Percentiles rank a stretch among this genome's conserved stretches.
Evolutionary conservation across 768 basidiomycete species (phyloP).

Genomic region (Boletus edulis): DNA sequence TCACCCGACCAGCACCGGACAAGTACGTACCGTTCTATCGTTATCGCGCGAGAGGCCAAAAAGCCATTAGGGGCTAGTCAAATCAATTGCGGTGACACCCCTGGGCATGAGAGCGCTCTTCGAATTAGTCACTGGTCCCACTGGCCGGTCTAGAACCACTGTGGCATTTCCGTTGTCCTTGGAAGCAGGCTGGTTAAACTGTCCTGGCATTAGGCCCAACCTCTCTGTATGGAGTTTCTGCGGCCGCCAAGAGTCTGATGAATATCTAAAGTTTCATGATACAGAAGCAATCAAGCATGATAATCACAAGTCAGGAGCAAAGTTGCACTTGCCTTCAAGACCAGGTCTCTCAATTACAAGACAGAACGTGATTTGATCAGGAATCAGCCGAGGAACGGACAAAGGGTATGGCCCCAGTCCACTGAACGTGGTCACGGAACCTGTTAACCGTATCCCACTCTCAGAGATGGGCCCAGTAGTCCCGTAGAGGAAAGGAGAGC

Average conservation of each 20-base stretch:
- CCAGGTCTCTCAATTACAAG: background rate
- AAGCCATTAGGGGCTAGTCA: too few relatives aligned
- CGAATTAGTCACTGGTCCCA: background rate
- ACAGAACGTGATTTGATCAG: background rate
- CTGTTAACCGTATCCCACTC: background rate
- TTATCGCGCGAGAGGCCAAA: too few relatives aligned
- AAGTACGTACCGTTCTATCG: too few relatives aligned
- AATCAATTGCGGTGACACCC: too few relatives aligned
- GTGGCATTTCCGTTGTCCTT: background rate
- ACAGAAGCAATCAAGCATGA: background rate
- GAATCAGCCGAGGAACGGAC: background rate
- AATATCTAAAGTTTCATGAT: constrained; percentile 3
- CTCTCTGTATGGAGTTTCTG: constrained; percentile 9
- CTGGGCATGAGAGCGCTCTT: too few relatives aligned
- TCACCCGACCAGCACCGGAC: too few relatives aligned
- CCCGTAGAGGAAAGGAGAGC: background rate
- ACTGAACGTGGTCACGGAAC: background rate
- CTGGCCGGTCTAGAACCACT: background rate
- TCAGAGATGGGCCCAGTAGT: background rate
- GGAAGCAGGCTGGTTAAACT: background rate
- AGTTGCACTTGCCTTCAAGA: background rate
- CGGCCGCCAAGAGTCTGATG: background rate
- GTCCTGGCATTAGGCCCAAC: background rate
- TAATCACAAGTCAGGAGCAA: background rate
- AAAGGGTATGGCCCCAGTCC: background rate